phyloP scores from a whole-genome alignment of 1,139 yeast species.

The Blastobotrys persicus region DNA sequence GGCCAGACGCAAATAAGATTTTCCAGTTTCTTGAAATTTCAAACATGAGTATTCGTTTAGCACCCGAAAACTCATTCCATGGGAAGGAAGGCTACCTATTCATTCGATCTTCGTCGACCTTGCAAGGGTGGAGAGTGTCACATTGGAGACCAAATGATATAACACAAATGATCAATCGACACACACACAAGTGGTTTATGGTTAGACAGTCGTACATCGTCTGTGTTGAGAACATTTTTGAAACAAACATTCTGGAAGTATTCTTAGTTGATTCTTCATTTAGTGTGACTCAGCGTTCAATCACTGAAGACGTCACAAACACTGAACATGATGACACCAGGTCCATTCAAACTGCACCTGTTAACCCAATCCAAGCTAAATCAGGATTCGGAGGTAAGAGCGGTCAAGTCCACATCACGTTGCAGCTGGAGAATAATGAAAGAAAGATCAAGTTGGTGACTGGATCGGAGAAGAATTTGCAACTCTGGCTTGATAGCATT shows the following conservation, averaged over 20 bases:
- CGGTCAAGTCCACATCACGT: constrained; percentile 38
- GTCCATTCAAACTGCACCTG: constrained; percentile 5
- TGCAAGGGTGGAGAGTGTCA: constrained; percentile 96
- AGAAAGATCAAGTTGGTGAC: constrained; percentile 74
- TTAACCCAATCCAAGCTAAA: neutral
- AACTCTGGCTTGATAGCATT: constrained; percentile 75
- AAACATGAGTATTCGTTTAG: constrained; percentile 77
- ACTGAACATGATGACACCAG: constrained; percentile 13
- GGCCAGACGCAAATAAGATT: constrained; percentile 77
- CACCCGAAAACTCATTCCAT: constrained; percentile 75
- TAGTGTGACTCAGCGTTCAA: constrained; percentile 41
- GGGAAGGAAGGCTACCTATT: constrained; percentile 90
- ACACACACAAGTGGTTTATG: constrained; percentile 88
- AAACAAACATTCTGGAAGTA: constrained; percentile 87
- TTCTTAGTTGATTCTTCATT: constrained; percentile 77
- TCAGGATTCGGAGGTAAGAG: constrained; percentile 10
- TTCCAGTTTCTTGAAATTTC: constrained; percentile 88
- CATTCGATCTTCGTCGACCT: constrained; percentile 74
- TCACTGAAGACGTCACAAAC: constrained; percentile 11
- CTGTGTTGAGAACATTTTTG: constrained; percentile 80
- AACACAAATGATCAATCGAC: constrained; percentile 71
- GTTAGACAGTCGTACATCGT: constrained; percentile 80
- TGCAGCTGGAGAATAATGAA: constrained; percentile 77
- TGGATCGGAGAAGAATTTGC: constrained; percentile 65
- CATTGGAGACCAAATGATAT: constrained; percentile 79